Evolutionary conservation across 495 filamentous ascomycete genomes (phyloP).

Genomic region (Aspergillus carlsbadensis): DNA sequence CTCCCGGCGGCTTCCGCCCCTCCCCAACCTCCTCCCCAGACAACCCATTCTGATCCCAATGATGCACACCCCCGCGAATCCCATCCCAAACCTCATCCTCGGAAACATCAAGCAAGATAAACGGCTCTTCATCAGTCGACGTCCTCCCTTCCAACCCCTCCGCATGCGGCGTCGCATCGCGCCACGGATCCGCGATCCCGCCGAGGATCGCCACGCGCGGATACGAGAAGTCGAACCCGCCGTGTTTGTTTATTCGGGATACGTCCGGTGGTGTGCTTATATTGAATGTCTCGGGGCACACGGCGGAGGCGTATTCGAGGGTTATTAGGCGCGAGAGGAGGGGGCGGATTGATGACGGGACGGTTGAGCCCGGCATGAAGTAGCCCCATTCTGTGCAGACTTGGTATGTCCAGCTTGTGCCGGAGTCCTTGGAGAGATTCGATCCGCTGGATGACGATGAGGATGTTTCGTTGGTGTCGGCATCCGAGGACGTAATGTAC

Average conservation of each 20-base stretch:
- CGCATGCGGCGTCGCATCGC: conserved; percentile 61
- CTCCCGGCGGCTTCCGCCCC: conserved; percentile 47
- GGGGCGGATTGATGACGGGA: conserved; percentile 55
- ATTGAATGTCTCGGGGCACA: conserved; percentile 63
- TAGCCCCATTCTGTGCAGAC: conserved; percentile 62
- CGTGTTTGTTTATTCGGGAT: conserved; percentile 63
- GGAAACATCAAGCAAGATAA: conserved; percentile 53
- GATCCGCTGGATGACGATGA: too few relatives aligned
- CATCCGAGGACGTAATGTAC: too few relatives aligned
- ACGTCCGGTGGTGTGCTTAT: conserved; percentile 56
- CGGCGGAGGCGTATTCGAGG: conserved; percentile 48
- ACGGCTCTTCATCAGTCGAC: conserved; percentile 59
- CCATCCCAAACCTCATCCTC: conserved; percentile 24
- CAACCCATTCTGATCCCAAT: conserved; percentile 72
- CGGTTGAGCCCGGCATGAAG: conserved; percentile 63
- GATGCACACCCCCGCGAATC: conserved; percentile 55
- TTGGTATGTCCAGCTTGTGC: conserved; percentile 64
- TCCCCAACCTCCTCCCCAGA: conserved; percentile 57
- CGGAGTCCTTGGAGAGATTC: conserved; percentile 34
- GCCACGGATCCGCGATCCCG: conserved; percentile 70
- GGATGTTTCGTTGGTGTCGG: background rate
- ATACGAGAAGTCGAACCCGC: conserved; percentile 64
- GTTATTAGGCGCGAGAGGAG: conserved; percentile 64
- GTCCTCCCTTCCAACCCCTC: conserved; percentile 43
- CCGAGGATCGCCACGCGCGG: conserved; percentile 66